Evolutionary conservation across 768 basidiomycete genomes (phyloP), one percentile per base, ranked within the genome.

Genomic region (Hypholoma sublateritium): DNA sequence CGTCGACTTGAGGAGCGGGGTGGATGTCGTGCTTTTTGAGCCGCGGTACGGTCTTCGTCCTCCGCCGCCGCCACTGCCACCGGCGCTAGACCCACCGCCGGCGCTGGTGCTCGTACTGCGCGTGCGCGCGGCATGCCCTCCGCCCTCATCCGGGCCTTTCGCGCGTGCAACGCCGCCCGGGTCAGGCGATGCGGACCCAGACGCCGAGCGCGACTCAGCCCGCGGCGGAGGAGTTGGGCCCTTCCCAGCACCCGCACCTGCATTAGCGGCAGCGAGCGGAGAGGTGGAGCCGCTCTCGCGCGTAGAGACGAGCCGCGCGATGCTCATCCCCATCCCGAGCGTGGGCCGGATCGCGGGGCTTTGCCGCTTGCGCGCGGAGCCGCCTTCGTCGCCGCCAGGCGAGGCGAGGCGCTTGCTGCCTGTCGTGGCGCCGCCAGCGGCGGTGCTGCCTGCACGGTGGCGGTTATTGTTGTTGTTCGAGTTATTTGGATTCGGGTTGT

Each of bases 21-120:
- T 87, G 19, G 84, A 86, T 44, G 73, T 82, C 4, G 84, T 81
- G 0, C 85, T 86, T 56, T 78, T 82, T 25, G 79, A 79, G 34
- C 62, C 71, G n/a, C 74, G 65, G 17, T 66, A 65, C 21, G 64
- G 58, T 11, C 50, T 43, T 22, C 43, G 53, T 21, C 43, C 21
- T 16, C 17, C 16, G 50, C 42, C 14, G 14, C 22, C 3, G 19
- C 53, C 53, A 0, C 24, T 28, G 6, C 46, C 46, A 47, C 19
- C 17, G 1, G 39, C 39, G 14, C 36, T 13, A n/a, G 50, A 41
- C 12, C 35, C 37, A 36, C 28, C 5, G 28, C 28, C n/a, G 2
- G 28, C 28, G 5, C 28, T 32, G 28, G 28, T 32, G 28, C 28
- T 32, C 6, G 28, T 32, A 9, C 28, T 32, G 28, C 28, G 28